These are phyloP conservation scores for Penicillium crystallinum DNA, from an alignment of 495 filamentous ascomycete genomes.

Conservation along the genomic window DNA sequence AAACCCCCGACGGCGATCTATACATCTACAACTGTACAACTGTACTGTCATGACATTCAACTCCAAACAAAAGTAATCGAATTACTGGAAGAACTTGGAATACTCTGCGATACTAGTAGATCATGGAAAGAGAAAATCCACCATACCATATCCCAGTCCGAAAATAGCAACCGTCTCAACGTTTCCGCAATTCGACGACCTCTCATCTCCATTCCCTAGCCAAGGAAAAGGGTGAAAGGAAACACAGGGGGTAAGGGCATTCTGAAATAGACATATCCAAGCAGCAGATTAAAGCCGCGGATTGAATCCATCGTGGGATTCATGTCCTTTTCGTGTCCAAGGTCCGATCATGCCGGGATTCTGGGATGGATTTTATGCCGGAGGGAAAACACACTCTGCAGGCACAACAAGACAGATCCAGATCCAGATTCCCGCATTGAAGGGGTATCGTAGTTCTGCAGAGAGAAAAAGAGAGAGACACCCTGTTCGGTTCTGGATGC, in stretches of 20 bases:
- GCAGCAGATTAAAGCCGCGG: conserved; percentile 10
- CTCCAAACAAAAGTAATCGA: neutral
- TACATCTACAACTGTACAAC: neutral
- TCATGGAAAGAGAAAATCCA: neutral
- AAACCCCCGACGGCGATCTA: neutral
- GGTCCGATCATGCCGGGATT: conserved; percentile 7
- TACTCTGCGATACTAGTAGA: neutral
- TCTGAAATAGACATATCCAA: conserved; percentile 11
- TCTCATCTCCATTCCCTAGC: neutral
- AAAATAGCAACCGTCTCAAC: conserved; percentile 3
- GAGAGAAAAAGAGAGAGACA: conserved; percentile 20
- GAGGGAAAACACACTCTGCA: conserved; percentile 11
- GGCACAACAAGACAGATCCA: conserved; percentile 10
- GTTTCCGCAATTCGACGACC: conserved; percentile 1
- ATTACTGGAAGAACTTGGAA: neutral
- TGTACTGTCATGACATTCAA: neutral
- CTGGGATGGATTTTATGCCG: conserved; percentile 8
- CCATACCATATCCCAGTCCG: neutral
- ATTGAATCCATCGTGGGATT: conserved; percentile 52
- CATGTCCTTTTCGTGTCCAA: conserved; percentile 28
- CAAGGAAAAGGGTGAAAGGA: conserved; percentile 2
- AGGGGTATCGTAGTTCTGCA: conserved; percentile 7
- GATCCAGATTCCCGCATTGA: conserved; percentile 2
- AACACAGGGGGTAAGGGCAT: conserved; percentile 1
- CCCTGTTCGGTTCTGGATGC: conserved; percentile 18